Evolutionary conservation across 1,284 basidiomycete species (phyloP), one percentile per base, ranked within the genome.

Genomic region (Flammula alnicola): DNA sequence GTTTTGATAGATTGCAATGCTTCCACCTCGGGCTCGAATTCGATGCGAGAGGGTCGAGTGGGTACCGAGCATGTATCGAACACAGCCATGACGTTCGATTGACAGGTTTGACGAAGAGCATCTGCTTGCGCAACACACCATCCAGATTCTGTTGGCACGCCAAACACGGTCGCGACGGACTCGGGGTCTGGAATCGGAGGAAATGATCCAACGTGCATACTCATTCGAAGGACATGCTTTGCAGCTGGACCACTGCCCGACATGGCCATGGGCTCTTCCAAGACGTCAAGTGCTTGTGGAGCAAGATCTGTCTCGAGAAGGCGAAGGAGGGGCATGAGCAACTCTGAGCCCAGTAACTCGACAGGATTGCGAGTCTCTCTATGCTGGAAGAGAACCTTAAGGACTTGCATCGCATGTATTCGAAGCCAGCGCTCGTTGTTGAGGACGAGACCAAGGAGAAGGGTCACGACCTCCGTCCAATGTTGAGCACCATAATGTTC

Each of bases 281-380:
- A 80, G 12, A 97, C 93, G 40, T 96, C 93, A 36, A 98, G 78
- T 0, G 95, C 95, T 55, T 92, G 84, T 3, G 86, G 70, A 5
- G 94, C 88, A 22, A 95, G 80, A 59, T 95, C 90, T 2, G 91
- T 93, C 55, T 91, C 87, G 10, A 97, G 77, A 20, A 97, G 78
- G 20, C 93, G 86, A 26, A 98, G 74, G 16, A 98, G 74, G 0
- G 95, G 95, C 85, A 94, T 94, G 17, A 97, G 79, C 16, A 96
- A 76, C 65, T 96, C 95, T 0, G 90, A 88, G 1, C 91, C 89
- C 27, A 94, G 75, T 0, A 83, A 75, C 47, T 88, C 85, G 8
- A 93, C 79, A 16, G 86, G 83, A 44, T 79, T 85, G 52, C 87
- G 77, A 0, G 89, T 87, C 59, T 95, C 92, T 32, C 91, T 79